phyloP scores from a whole-genome alignment of 1,139 yeast genomes.

The Maudiozyma humilis region DNA sequence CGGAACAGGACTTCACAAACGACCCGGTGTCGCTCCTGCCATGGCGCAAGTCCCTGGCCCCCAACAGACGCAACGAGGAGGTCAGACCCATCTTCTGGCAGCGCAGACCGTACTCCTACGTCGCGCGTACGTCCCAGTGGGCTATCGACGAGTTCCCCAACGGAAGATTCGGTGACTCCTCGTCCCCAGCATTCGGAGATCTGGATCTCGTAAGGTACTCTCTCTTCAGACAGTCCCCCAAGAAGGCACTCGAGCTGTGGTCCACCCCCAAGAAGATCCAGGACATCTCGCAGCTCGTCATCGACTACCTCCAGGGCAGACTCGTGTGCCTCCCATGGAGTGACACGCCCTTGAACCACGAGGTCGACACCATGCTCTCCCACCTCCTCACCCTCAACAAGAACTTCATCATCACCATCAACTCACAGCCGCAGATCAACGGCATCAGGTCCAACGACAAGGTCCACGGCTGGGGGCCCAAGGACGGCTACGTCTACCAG shows the following conservation, averaged over 20 bases:
- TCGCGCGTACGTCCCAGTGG: slow-evolving; percentile 87
- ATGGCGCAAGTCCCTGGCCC: slow-evolving; percentile 85
- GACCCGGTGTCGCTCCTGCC: slow-evolving; percentile 42
- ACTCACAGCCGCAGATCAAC: slow-evolving; percentile 91
- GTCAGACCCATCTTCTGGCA: slow-evolving; percentile 97
- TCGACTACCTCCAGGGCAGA: slow-evolving; percentile 60
- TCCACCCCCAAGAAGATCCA: slow-evolving; percentile 57
- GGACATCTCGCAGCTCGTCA: slow-evolving; percentile 57
- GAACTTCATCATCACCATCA: slow-evolving; percentile 69
- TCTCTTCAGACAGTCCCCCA: slow-evolving; percentile 65
- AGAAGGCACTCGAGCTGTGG: slow-evolving; percentile 79
- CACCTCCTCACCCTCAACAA: slow-evolving; percentile 55
- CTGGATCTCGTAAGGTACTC: slow-evolving; percentile 73
- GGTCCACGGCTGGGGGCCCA: slow-evolving; percentile 92
- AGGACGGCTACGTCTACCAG: slow-evolving; percentile 84
- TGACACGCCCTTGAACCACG: slow-evolving; percentile 78
- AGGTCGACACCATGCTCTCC: slow-evolving; percentile 55
- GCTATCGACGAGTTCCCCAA: slow-evolving; percentile 76
- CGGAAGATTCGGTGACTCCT: slow-evolving; percentile 91
- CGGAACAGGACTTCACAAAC: slow-evolving; percentile 18
- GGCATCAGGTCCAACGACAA: slow-evolving; percentile 66
- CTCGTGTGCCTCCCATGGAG: slow-evolving; percentile 87
- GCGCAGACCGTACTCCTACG: slow-evolving; percentile 83
- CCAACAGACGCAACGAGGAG: slow-evolving; percentile 70
- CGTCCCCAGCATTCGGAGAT: slow-evolving; percentile 91